Evolutionary conservation across 768 basidiomycete species (phyloP).

Genomic region (Pisolithus orientalis): DNA sequence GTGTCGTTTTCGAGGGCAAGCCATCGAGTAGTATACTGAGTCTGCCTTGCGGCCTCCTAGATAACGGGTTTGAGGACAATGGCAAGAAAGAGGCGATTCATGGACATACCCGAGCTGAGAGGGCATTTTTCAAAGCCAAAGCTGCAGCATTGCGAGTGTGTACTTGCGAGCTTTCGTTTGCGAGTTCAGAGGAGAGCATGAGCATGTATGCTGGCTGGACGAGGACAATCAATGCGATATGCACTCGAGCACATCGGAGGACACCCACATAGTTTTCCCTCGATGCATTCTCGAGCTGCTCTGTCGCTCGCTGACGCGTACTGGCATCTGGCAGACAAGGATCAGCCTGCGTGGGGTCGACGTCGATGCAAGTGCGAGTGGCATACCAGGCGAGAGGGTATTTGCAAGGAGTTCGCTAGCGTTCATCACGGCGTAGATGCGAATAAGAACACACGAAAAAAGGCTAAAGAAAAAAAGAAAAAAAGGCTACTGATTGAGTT

Average conservation of each 20-base stretch:
- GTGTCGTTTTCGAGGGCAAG: slow-evolving; percentile 61
- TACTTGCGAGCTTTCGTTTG: slow-evolving; percentile 60
- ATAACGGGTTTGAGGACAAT: slow-evolving; percentile 14
- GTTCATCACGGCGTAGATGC: slow-evolving; percentile 60
- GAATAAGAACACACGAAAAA: neutral
- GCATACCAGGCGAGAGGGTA: slow-evolving; percentile 83
- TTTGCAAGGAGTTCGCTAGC: slow-evolving; percentile 87
- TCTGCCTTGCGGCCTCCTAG: slow-evolving; percentile 71
- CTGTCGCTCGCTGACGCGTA: slow-evolving; percentile 88
- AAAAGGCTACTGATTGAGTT: neutral
- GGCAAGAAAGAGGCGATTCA: slow-evolving; percentile 13
- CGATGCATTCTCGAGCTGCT: slow-evolving; percentile 81
- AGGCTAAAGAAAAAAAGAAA: neutral
- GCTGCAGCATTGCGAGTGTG: slow-evolving; percentile 94
- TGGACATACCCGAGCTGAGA: slow-evolving; percentile 78
- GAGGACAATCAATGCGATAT: slow-evolving; percentile 9
- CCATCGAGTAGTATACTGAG: slow-evolving; percentile 77
- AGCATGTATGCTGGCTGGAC: slow-evolving; percentile 86
- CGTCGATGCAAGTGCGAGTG: slow-evolving; percentile 20
- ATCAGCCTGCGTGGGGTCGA: slow-evolving; percentile 26
- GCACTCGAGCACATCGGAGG: slow-evolving; percentile 1
- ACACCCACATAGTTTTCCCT: slow-evolving; percentile 82
- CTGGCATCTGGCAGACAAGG: slow-evolving; percentile 54
- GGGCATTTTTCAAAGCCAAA: slow-evolving; percentile 92
- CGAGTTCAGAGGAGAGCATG: slow-evolving; percentile 81